Base-by-base conservation (phyloP, 108 stramenopile genomes). In the Ochromonas danica region DNA sequence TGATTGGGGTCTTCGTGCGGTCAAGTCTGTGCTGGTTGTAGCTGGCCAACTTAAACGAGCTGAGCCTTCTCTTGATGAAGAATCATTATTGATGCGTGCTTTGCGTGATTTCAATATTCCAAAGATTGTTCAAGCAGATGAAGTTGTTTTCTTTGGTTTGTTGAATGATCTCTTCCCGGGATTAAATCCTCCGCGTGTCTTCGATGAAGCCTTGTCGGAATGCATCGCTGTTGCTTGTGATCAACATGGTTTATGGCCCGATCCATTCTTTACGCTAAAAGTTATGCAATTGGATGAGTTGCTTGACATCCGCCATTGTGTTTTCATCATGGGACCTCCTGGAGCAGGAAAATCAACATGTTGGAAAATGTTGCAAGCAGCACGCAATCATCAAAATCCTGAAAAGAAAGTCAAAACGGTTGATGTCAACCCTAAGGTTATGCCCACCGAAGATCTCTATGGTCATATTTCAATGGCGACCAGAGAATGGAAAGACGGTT, bases 1-100 rank as follows among this genome's bases (percentile, higher is more conserved):
- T 61, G 91, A 91, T 80, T 91, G 89, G 89, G 91, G 91, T 33
- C 82, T 91, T 43, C 87, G 91, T 42, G 91, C 91, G 0, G 88
- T 91, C 39, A 90, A 90, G 85, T 89, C 90, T 39, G 90, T 90
- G 3, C 78, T 91, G 17, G 90, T 90, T 39, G 89, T 89, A 41
- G 91, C 90, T 2, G 91, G 91, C 0, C 78, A 61, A 43, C 80
- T 90, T 61, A 90, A 90, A 74, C 85, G 89, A 10, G 89, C 89
- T 70, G 89, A 86, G 35, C 85, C 85, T 27, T 60, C 35, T 33
- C 79, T 83, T 14, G 77, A 80, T 36, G 87, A 87, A 62, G 81
- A 82, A 27, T 63, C 82, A 40, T 41, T 89, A n/a, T 83, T 89
- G 39, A 89, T 90, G 88, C 75, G 89, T 0, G 89, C 89, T 17